A percentile compares a stretch with the other conserved stretches of the same genome.
Conservation (phyloP, 78 protist genomes). For the Andalucia godoyi region DNA sequence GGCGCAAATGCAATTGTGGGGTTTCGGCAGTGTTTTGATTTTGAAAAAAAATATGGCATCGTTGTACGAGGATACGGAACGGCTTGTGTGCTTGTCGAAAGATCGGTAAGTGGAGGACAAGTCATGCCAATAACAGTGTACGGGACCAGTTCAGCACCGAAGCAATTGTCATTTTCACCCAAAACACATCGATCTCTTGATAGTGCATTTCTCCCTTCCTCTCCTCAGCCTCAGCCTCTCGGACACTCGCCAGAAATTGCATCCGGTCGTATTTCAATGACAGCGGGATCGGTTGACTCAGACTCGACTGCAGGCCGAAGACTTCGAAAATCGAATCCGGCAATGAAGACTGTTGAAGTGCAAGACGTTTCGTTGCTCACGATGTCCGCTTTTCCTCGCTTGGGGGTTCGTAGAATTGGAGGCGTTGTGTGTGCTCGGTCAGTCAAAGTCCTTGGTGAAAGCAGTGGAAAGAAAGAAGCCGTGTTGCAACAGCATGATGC, state of each 20-base stretch:
- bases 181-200: no score
- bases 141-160: no score
- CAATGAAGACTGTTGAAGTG: background rate
- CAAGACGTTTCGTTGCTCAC: conserved; percentile 1
- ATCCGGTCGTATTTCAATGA: no score
- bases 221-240: no score
- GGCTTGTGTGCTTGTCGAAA: conserved; percentile 34
- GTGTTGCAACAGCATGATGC: conserved; percentile 15
- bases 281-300: no score
- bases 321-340: background rate
- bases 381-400: background rate
- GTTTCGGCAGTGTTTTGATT: conserved; percentile 62
- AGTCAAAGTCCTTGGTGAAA: background rate
- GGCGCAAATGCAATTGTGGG: conserved; percentile 82
- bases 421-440: conserved; percentile 23
- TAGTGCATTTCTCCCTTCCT: no score
- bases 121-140: background rate
- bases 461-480: background rate
- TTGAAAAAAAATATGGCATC: conserved; percentile 67
- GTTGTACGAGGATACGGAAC: conserved; percentile 87
- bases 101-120: background rate
- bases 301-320: no score
- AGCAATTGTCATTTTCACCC: no score
- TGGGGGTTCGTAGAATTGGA: background rate
- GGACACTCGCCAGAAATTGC: no score